These are phyloP conservation scores for Aspergillus nidulans DNA, from an alignment of 495 filamentous ascomycete genomes.

Conservation along the genomic window DNA sequence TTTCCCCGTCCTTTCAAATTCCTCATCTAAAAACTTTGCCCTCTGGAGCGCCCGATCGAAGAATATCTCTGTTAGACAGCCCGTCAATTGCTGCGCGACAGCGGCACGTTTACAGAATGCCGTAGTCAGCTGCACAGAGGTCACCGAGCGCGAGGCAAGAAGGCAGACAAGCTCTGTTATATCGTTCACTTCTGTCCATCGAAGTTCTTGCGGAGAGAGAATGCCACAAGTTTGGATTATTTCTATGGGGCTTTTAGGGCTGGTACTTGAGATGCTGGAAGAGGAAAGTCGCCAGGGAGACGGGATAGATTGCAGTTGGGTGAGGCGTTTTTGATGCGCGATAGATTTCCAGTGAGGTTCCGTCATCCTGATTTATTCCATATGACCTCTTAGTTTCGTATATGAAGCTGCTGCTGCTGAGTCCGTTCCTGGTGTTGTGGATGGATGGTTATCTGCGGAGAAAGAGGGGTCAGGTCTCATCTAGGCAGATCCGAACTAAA, in stretches of 20 bases:
- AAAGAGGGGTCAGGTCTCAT: constrained; percentile 2
- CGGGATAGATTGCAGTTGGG: constrained; percentile 31
- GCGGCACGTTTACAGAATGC: constrained; percentile 58
- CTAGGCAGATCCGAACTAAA: neutral
- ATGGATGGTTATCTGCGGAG: neutral
- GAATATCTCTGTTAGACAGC: constrained; percentile 64
- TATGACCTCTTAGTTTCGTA: neutral
- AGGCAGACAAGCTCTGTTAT: constrained; percentile 37
- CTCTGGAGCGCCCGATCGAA: constrained; percentile 43
- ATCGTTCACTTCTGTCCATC: constrained; percentile 47
- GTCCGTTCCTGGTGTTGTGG: neutral
- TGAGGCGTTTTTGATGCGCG: constrained; percentile 8
- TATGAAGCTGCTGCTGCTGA: neutral
- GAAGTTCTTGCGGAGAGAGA: constrained; percentile 43
- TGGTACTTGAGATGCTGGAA: constrained; percentile 1
- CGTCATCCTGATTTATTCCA: constrained; percentile 11
- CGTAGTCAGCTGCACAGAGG: constrained; percentile 42
- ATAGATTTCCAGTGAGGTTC: constrained; percentile 16
- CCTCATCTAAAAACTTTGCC: constrained; percentile 40
- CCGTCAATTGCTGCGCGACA: constrained; percentile 53
- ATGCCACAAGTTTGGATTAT: constrained; percentile 25
- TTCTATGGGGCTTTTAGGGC: constrained; percentile 15
- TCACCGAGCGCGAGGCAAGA: constrained; percentile 42
- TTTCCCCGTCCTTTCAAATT: constrained; percentile 34
- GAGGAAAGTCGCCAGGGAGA: constrained; percentile 28